These are phyloP conservation scores for Carex cristatella DNA, from an alignment of 176 grass and related monocot species.

Conservation along the genomic window DNA sequence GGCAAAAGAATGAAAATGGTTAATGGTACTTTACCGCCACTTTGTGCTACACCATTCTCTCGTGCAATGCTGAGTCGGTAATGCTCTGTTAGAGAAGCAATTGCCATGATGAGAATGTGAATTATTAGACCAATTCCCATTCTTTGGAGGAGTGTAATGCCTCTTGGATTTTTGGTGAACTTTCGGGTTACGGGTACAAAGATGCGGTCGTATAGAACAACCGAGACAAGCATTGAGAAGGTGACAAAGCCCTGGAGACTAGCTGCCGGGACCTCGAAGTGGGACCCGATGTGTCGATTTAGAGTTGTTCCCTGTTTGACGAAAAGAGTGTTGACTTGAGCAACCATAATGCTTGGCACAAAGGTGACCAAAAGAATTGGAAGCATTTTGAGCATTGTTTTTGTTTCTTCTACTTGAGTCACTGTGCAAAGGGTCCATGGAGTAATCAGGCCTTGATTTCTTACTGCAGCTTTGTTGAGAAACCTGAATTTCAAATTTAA, in stretches of 20 bases:
- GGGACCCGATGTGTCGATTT: slow-evolving; percentile 42
- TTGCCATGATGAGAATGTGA: slow-evolving; percentile 75
- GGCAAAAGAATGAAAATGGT: slow-evolving; percentile 74
- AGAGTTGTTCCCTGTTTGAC: slow-evolving; percentile 91
- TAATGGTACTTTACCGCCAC: slow-evolving; percentile 48
- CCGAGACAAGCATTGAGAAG: slow-evolving; percentile 62
- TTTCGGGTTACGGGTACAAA: slow-evolving; percentile 63
- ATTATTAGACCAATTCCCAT: slow-evolving; percentile 69
- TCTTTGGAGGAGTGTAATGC: slow-evolving; percentile 76
- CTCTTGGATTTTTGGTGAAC: slow-evolving; percentile 56
- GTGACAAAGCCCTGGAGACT: slow-evolving; percentile 73
- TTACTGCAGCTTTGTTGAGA: slow-evolving; percentile 28
- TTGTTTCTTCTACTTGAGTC: slow-evolving; percentile 90
- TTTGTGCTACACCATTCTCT: slow-evolving; percentile 47
- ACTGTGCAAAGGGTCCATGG: slow-evolving; percentile 80
- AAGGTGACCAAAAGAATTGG: slow-evolving; percentile 62
- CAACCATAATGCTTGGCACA: slow-evolving; percentile 61
- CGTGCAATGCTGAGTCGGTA: slow-evolving; percentile 41
- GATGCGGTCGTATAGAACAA: slow-evolving; percentile 69
- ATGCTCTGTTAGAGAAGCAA: slow-evolving; percentile 63
- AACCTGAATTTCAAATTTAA: slow-evolving; percentile 25
- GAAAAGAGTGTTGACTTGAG: slow-evolving; percentile 83
- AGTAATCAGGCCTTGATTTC: not conserved
- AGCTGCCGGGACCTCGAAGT: slow-evolving; percentile 72
- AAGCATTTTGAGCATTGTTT: slow-evolving; percentile 82